A percentile compares a stretch with the other conserved stretches of the same genome.
Evolutionary conservation across 2,329 filamentous ascomycete genomes (phyloP).

Genomic region (Purpureocillium takamizusanense): DNA sequence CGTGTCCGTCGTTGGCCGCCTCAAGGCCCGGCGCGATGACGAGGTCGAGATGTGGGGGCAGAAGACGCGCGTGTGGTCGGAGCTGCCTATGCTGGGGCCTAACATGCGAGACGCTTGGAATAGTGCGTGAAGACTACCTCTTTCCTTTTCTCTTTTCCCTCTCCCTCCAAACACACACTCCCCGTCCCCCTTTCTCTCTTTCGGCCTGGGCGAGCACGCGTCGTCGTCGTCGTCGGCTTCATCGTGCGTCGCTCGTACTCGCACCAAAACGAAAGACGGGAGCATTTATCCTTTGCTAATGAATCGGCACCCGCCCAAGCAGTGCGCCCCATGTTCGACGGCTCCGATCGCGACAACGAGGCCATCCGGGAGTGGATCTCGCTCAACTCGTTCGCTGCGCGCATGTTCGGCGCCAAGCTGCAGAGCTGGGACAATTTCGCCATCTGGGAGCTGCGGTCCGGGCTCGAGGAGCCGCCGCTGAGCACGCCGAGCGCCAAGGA

Average conservation of each 20-base stretch:
- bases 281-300: too few species aligned
- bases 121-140: conserved; percentile 16
- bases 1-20: conserved; percentile 10
- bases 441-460: conserved; percentile 19
- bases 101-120: conserved; percentile 20
- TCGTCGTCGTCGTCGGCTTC: too few species aligned
- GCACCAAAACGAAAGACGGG: too few species aligned
- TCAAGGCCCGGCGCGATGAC: conserved; percentile 13
- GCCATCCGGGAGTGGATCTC: conserved; percentile 17
- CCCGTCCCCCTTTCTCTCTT: too few species aligned
- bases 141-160: too few species aligned
- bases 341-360: conserved; percentile 11
- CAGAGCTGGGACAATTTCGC: conserved; percentile 16
- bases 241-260: too few species aligned
- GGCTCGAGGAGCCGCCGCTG: conserved; percentile 17
- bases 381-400: conserved; percentile 23
- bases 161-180: too few species aligned
- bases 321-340: conserved; percentile 16
- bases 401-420: conserved; percentile 14
- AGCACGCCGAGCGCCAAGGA: conserved; percentile 9
- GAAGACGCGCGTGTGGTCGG: conserved; percentile 16
- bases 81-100: conserved; percentile 20
- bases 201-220: too few species aligned
- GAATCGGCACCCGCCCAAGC: too few species aligned
- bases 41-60: conserved; percentile 18